These are phyloP conservation scores for Thuja plicata DNA, from an alignment of 83 land plant genomes.

Conservation along the genomic window DNA sequence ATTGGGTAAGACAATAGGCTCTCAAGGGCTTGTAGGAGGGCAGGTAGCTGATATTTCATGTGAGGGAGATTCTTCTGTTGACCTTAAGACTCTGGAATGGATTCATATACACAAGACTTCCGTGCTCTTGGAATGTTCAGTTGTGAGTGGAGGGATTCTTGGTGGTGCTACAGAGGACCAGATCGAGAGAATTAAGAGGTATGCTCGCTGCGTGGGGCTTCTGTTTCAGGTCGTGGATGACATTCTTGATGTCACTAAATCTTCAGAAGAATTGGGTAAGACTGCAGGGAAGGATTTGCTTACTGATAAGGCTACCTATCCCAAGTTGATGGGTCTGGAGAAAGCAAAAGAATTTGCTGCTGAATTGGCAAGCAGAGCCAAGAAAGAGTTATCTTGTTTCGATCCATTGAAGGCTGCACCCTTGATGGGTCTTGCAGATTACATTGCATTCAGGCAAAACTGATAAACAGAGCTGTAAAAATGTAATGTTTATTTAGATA, in stretches of 20 bases:
- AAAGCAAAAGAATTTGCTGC: constrained; percentile 44
- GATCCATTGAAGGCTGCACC: constrained; percentile 53
- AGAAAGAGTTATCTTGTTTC: constrained; percentile 35
- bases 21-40: constrained; percentile 64
- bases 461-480: background rate
- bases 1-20: constrained; percentile 45
- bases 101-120: constrained; percentile 62
- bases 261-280: constrained; percentile 55
- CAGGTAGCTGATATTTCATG: constrained; percentile 44
- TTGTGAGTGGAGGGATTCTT: constrained; percentile 54
- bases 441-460: constrained; percentile 54
- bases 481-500: background rate
- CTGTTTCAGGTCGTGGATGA: constrained; percentile 63
- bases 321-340: constrained; percentile 51
- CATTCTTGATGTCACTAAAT: constrained; percentile 53
- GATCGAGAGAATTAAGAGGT: constrained; percentile 42
- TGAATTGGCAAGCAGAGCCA: constrained; percentile 42
- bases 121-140: constrained; percentile 52
- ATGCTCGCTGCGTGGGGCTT: constrained; percentile 52
- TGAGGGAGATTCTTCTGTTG: constrained; percentile 32
- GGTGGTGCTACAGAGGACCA: constrained; percentile 53
- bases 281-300: constrained; percentile 53
- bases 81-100: constrained; percentile 48
- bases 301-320: constrained; percentile 55
- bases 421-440: constrained; percentile 54